Base-by-base conservation (phyloP, 352 stramenopile genomes). In the Phytophthora pini region DNA sequence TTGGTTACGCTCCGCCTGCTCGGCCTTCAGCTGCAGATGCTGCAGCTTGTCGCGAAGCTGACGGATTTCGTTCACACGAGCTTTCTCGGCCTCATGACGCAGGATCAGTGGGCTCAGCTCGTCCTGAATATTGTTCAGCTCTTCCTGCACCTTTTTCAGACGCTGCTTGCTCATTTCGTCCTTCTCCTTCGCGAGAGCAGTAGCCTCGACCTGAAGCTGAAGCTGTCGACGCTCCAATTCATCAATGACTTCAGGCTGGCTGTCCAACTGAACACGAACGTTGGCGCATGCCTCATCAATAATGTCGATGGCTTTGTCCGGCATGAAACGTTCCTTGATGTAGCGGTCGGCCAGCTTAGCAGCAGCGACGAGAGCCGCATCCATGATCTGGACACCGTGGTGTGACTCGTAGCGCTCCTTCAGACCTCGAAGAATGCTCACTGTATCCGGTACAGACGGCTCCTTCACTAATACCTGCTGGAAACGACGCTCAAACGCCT, bases 361-460 rank as follows among this genome's bases (percentile, higher is more conserved):
- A 6, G 98, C 97, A 17, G 96, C 74, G 2, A 99, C 90, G 4
- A 99, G 70, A 6, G 97, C 94, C 22, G 79, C 79, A 69, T 99
- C 97, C 3, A 82, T 77, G 61, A 99, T 99, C 31, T 90, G 81
- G 0, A 99, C 95, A 40, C 97, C 95, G 68, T 99, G 97, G 74
- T 99, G 96, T 12, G 85, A 90, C 75, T 99, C 97, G 73, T 99
- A 99, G n/a, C 88, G 79, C 44, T 98, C 90, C 51, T 97, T 98
- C 6, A 99, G 61, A 7, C 97, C 97, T 53, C 96, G 87, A 8
- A 99, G 70, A 65, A 99, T 99, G 34, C 79, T 96, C 44, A 99
- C 88, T 0, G 97, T 99, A 54, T 98, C 92, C 29, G 97, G 79
- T 0, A 99, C 95, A 4, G 77, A 93, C 4, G 97, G 97, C 53